Base-by-base conservation (phyloP, 148 eudicot species). In the Rhododendron kiyosumense region DNA sequence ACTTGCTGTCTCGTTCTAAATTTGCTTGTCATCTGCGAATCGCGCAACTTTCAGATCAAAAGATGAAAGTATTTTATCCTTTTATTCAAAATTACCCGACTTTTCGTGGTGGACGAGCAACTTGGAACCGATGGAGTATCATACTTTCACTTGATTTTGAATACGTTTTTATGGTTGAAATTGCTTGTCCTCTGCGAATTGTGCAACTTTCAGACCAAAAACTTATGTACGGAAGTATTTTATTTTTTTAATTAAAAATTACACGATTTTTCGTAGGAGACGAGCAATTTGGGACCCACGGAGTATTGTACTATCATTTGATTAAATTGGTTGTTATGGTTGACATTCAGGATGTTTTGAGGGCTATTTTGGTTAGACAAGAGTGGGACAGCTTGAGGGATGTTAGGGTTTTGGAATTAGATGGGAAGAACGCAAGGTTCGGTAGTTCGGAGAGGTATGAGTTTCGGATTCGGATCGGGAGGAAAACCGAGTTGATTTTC, bases 341-440 rank as follows among this genome's bases (percentile, higher is more conserved):
- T 49, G 52, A 49, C 2, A 49, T 63, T 26, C 84, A 93, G 95
- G 94, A 88, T 86, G 92, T 93, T 57, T 83, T 93, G 84, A 85
- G 87, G 76, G 88, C 85, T 36, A 90, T 93, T 61, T 90, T 88
- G 14, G 85, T 81, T 15, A 86, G 81, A 71, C 88, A 89, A 82
- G 91, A 89, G 75, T 93, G 94, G 95, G 84, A 89, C 30, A 80
- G 89, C 26, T 83, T 85, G 81, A 87, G 84, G 41, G 89, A 86
- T 28, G 45, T 90, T 84, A 85, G 91, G 85, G 91, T 92, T 84
- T 89, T 86, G 15, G 84, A 91, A 69, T 76, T 92, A 88, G 93
- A 90, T 79, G 34, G 79, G 36, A 85, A 63, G 82, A 90, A 87
- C 18, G 87, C 88, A 13, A 90, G 79, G 73, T 86, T 87, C 49